A percentile compares a stretch with the other conserved stretches of the same genome.
These are phyloP conservation scores for Fusarium sp. DNA, from an alignment of 2,329 filamentous ascomycete species.

Conservation along the genomic window DNA sequence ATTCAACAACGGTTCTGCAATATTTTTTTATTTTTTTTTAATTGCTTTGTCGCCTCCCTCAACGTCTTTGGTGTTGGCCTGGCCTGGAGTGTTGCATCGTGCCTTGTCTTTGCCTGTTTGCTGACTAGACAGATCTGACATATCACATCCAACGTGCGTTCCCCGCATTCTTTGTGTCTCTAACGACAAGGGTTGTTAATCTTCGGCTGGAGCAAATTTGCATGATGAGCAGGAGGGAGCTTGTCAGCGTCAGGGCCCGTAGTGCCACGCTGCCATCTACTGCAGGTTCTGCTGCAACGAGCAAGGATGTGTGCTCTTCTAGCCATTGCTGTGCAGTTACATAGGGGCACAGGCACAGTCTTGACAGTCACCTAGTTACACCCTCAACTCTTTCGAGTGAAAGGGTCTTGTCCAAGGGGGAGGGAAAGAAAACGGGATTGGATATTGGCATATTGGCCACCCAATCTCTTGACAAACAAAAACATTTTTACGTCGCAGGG, in stretches of 20 bases:
- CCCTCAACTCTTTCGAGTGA: conserved; percentile 20
- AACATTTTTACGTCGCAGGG: conserved; percentile 15
- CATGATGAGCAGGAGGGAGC: conserved; percentile 11
- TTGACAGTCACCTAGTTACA: background rate
- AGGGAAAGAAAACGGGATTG: conserved; percentile 1
- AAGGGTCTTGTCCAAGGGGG: background rate
- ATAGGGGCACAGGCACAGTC: conserved; percentile 13
- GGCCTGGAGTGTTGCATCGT: conserved; percentile 37
- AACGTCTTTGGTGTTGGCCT: conserved; percentile 13
- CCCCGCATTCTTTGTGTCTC: conserved; percentile 40
- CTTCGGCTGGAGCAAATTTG: conserved; percentile 23
- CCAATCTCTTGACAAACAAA: conserved; percentile 24
- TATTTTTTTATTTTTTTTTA: background rate
- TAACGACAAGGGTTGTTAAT: conserved; percentile 14
- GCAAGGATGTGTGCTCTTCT: conserved; percentile 20
- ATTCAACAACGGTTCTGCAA: conserved; percentile 16
- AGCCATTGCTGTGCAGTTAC: conserved; percentile 4
- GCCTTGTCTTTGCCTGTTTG: conserved; percentile 30
- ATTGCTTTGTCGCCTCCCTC: conserved; percentile 12
- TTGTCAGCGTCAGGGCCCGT: conserved; percentile 23
- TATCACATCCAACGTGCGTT: conserved; percentile 32
- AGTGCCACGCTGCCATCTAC: conserved; percentile 27
- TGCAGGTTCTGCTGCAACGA: conserved; percentile 36
- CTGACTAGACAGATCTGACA: conserved; percentile 39
- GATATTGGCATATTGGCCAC: conserved; percentile 9